Evolutionary conservation across 345 rosid genomes (phyloP).

Genomic region (Bretschneidera sinensis): DNA sequence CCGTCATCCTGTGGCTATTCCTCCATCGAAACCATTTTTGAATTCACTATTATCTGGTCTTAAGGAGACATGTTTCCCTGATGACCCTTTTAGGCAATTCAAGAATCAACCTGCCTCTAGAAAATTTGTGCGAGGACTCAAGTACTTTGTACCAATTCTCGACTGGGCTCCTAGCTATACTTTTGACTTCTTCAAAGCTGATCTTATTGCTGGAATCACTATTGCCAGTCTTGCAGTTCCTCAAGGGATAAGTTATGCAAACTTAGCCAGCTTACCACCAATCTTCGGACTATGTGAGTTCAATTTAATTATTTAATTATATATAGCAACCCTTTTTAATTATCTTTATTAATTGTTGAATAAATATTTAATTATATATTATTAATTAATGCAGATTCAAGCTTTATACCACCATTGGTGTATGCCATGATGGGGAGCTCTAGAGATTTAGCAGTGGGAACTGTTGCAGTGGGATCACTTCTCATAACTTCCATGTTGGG

Average conservation of each 20-base stretch:
- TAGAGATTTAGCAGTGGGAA: conserved; percentile 84
- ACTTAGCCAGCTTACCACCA: conserved; percentile 82
- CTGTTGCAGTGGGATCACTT: conserved; percentile 84
- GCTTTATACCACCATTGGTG: conserved; percentile 89
- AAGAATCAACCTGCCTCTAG: conserved; percentile 52
- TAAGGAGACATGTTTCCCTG: conserved; percentile 88
- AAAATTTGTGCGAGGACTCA: conserved; percentile 53
- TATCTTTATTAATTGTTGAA: background rate
- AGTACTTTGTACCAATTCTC: conserved; percentile 66
- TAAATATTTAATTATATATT: background rate
- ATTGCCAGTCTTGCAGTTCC: conserved; percentile 96
- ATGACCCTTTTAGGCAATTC: conserved; percentile 85
- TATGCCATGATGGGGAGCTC: conserved; percentile 98
- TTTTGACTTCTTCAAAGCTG: conserved; percentile 67
- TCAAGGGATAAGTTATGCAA: conserved; percentile 96
- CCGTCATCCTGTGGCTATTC: conserved; percentile 55
- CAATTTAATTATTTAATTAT: background rate
- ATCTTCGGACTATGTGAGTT: conserved; percentile 85
- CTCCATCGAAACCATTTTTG: conserved; percentile 66
- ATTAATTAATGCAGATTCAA: conserved; percentile 55
- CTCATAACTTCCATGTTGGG: conserved; percentile 71
- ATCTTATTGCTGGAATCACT: conserved; percentile 81
- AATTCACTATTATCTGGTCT: conserved; percentile 54
- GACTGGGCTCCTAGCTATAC: conserved; percentile 95
- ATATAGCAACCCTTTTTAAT: background rate